Evolutionary conservation across 2,329 filamentous ascomycete genomes (phyloP).

Genomic region (Colletotrichum sublineola): DNA sequence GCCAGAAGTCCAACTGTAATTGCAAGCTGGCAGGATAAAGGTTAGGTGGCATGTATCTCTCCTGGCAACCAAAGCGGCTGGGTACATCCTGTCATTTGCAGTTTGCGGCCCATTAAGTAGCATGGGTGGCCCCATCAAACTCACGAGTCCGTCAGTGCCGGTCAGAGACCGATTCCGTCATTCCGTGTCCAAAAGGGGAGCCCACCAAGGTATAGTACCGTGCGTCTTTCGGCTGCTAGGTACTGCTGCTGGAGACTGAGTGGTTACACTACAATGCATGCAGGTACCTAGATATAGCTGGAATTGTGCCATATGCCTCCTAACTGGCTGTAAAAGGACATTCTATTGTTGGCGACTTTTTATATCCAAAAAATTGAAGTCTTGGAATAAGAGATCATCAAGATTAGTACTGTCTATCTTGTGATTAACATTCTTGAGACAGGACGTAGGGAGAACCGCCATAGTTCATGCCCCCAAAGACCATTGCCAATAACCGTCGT

Average conservation of each 20-base stretch:
- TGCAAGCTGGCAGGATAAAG: constrained; percentile 42
- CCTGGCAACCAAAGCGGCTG: neutral
- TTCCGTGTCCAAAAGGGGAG: constrained; percentile 38
- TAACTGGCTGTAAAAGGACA: too few species aligned
- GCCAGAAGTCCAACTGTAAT: neutral
- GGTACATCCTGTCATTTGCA: constrained; percentile 10
- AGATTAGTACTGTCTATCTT: too few species aligned
- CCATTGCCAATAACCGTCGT: neutral
- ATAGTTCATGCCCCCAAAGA: neutral
- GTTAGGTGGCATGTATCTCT: constrained; percentile 28
- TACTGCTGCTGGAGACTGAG: too few species aligned
- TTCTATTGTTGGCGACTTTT: too few species aligned
- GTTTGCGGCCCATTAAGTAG: constrained; percentile 1
- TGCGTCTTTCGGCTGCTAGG: constrained; percentile 19
- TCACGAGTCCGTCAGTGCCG: constrained; percentile 26
- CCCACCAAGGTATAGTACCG: constrained; percentile 4
- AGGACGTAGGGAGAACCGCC: too few species aligned
- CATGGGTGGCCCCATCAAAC: constrained; percentile 23
- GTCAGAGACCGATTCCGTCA: constrained; percentile 41
- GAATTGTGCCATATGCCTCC: too few species aligned
- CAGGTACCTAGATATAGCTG: too few species aligned
- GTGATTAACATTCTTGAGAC: too few species aligned
- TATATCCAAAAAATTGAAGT: too few species aligned
- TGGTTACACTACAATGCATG: neutral
- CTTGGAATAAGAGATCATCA: too few species aligned